phyloP scores from a whole-genome alignment of 306 rosid species.

The Quercus alba region DNA sequence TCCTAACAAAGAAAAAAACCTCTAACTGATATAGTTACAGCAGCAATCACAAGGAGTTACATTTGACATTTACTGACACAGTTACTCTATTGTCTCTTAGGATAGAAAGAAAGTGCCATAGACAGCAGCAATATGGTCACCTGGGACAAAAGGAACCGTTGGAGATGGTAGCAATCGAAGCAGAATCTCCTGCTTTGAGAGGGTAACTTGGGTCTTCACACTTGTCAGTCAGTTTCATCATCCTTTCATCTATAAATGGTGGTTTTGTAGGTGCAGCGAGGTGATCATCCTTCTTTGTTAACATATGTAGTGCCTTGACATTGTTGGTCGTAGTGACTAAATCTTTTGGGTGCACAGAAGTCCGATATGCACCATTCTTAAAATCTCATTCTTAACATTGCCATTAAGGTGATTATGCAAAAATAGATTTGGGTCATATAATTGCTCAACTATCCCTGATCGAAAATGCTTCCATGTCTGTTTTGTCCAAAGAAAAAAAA shows the following conservation, averaged over 20 bases:
- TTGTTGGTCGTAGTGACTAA: slow-evolving; percentile 64
- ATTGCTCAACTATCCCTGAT: slow-evolving; percentile 47
- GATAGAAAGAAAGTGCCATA: not conserved
- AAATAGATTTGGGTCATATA: slow-evolving; percentile 68
- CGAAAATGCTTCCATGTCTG: slow-evolving; percentile 88
- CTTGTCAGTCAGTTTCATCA: slow-evolving; percentile 49
- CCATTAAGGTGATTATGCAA: slow-evolving; percentile 34
- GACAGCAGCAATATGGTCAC: slow-evolving; percentile 19
- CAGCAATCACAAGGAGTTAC: too few relatives aligned
- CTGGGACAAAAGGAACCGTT: slow-evolving; percentile 74
- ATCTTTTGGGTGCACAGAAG: slow-evolving; percentile 87
- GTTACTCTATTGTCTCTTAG: not conserved
- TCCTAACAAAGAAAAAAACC: too few relatives aligned
- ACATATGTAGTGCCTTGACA: slow-evolving; percentile 74
- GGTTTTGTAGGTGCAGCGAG: slow-evolving; percentile 79
- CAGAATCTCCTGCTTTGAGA: slow-evolving; percentile 31
- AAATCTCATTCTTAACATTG: slow-evolving; percentile 38
- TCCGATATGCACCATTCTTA: slow-evolving; percentile 73
- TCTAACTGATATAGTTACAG: too few relatives aligned
- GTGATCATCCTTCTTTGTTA: slow-evolving; percentile 53
- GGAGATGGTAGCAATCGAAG: slow-evolving; percentile 63
- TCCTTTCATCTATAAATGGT: slow-evolving; percentile 74
- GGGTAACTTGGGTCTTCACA: slow-evolving; percentile 39
- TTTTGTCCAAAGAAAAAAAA: slow-evolving; percentile 9
- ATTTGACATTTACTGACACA: too few relatives aligned